Base-by-base conservation (phyloP, 257 asterid genomes). In the Nicotiana knightiana region DNA sequence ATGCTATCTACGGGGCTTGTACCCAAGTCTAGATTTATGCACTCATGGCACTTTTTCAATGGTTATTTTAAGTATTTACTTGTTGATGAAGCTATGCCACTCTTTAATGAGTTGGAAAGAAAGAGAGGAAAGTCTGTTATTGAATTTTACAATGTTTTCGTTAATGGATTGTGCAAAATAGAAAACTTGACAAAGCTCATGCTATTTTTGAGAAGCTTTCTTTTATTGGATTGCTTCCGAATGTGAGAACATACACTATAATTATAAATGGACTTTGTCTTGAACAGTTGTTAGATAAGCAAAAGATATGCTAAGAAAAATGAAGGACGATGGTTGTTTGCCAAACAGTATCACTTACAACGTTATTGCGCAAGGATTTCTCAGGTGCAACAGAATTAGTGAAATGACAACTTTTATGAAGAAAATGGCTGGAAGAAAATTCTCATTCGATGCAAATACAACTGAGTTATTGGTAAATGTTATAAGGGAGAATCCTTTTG, bases 241-340 rank as follows among this genome's bases (percentile, higher is more conserved):
- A 71, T 82, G 76, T 0, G 4, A 58, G 21, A 39, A 71, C 81
- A 8, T 71, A 68, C 51, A 58, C 0, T 59, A 18, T 7, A 2
- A 18, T 83, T 51, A 82, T 84, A 4, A 4, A 11, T 64, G 81
- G 57, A 6, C 66, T 83, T 1, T 82, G 86, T 11, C 51, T 51
- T 3, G 54, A 57, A 62, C 84, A 83, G 9, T 58, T 75, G 63
- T 15, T 83, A 1, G 32, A 70, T 18, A 85, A 61, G 86, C 84
- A 0, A 80, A 73, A 62, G 63, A 12, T 9, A 59, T 79, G 12
- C 15, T 73, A 3, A 33, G n/a, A 7, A 59, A 63, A 54, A 85
- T 82, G 84, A 62, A 21, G 58, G 39, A 59, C 10, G 30, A 37
- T 15, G 77, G 67, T 16, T 79, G 53, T 37, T 4, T 11, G 1